Evolutionary conservation across 257 asterid species (phyloP), one percentile per base, ranked within the genome.

Genomic region (Rubia yunnanensis): DNA sequence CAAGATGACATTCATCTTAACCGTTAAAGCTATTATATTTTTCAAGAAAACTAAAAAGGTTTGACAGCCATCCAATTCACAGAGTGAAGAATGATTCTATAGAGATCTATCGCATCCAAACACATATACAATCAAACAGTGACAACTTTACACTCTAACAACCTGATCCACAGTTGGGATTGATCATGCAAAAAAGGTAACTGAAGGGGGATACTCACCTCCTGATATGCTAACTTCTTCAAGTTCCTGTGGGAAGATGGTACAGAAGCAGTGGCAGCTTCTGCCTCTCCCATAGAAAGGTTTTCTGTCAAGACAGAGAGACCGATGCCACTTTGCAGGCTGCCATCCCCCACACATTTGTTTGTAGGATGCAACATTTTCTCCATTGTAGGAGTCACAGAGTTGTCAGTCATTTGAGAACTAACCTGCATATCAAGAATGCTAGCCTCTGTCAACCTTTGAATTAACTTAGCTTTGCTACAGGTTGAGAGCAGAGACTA

Each of bases 121-220:
- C 31, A 38, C 50, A 27, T 11, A 55, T 14, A 36, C 1, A 31
- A 52, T 5, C n/a, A 54, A 11, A 23, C 7, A 52, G 11, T 52
- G 58, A 52, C 58, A 52, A 52, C 11, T 52, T 52, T 52, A n/a
- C 27, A 20, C 58, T n/a, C 27, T 7, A 4, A 10, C 18, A 46
- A 46, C n/a, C 52, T 46, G 18, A 46, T 46, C n/a, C 52, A 46
- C 52, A 53, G 30, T 53, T 23, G 59, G 59, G 59, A 53, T 24
- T 53, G 30, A 24, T 24, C 30, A 53, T 53, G 59, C 30, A 53
- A 53, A 53, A 53, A 53, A 53, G 31, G 23, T 4, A 50, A 50
- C 23, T 50, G 6, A 30, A 24, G 24, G n/a, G 15, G 54, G 9
- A 63, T 64, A 67, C 83, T 68, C 39, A 87, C 95, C 87, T 77